Conservation (phyloP, 441 rosid species). For the Gossypium schwendimanii region DNA sequence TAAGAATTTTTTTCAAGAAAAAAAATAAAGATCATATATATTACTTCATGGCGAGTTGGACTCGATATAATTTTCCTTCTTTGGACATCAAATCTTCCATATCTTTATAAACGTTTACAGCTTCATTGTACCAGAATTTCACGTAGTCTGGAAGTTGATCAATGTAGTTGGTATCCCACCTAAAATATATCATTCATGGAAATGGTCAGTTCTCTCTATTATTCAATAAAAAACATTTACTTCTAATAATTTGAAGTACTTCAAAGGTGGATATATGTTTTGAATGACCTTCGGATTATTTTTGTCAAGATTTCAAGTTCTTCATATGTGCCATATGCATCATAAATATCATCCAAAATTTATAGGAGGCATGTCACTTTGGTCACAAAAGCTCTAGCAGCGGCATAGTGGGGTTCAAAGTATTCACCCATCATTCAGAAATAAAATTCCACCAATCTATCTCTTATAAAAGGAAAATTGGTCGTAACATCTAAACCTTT, state of each 20-base stretch:
- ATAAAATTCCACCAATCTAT: background rate
- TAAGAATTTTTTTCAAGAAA: background rate
- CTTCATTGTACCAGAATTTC: slow-evolving; percentile 9
- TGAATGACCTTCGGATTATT: background rate
- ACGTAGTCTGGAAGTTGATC: slow-evolving; percentile 30
- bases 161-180: slow-evolving; percentile 27
- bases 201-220: slow-evolving; percentile 1
- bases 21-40: background rate
- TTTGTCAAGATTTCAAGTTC: background rate
- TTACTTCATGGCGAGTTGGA: slow-evolving; percentile 15
- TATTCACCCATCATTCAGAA: slow-evolving; percentile 15
- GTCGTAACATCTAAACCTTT: slow-evolving; percentile 12
- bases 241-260: background rate
- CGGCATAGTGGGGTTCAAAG: slow-evolving; percentile 19
- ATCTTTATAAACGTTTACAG: slow-evolving; percentile 17
- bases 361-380: background rate
- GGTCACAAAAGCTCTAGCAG: slow-evolving; percentile 5
- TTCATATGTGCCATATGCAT: slow-evolving; percentile 4
- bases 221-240: background rate
- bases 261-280: background rate
- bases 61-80: slow-evolving; percentile 7
- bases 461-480: slow-evolving; percentile 18
- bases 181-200: background rate
- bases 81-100: slow-evolving; percentile 4
- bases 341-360: background rate